Base-by-base conservation (phyloP, 1,284 basidiomycete species). In the Austroboletus novae-zelandiae region DNA sequence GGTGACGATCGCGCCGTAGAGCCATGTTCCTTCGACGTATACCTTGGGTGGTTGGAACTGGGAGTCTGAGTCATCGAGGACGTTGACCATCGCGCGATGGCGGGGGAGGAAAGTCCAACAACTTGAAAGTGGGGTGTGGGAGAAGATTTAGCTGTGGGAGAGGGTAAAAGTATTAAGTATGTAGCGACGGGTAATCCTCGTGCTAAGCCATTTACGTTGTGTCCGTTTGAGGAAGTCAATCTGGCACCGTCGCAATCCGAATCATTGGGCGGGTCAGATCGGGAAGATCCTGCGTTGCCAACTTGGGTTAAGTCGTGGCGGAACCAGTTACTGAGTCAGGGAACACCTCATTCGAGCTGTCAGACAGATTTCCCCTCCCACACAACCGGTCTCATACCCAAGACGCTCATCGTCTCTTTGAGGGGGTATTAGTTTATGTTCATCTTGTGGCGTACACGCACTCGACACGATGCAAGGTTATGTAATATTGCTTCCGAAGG, bases 1-100 rank as follows among this genome's bases (percentile, higher is more conserved):
- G 9, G 68, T 61, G 40, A 65, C 57, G 54, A 66, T 61, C 8
- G 68, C 63, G 14, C 65, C 65, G 10, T 66, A 66, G 8, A 69
- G 25, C 65, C 68, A 70, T 5, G 68, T 56, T 0, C 63, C 61
- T 37, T 66, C 67, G 13, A 34, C 50, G 41, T 52, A 70, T 47
- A 68, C 32, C 15, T 47, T n/a, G 7, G 57, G 52, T 0, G 54
- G 31, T 11, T 62, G 54, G 23, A 17, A 56, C 32, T 62, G 55
- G 4, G 62, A 18, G 27, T 54, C 48, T 10, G 27, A 9, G 39
- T 61, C 52, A 18, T 36, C 40, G 0, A 39, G 52, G 45, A 18
- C 20, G 39, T 36, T 46, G 18, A 47, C 39, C 64, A 64, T 66
- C 27, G 40, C 41, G 20, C 14, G 37, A 36, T 20, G n/a, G 32